phyloP scores from a whole-genome alignment of 306 rosid species.

The Prunus mira region DNA sequence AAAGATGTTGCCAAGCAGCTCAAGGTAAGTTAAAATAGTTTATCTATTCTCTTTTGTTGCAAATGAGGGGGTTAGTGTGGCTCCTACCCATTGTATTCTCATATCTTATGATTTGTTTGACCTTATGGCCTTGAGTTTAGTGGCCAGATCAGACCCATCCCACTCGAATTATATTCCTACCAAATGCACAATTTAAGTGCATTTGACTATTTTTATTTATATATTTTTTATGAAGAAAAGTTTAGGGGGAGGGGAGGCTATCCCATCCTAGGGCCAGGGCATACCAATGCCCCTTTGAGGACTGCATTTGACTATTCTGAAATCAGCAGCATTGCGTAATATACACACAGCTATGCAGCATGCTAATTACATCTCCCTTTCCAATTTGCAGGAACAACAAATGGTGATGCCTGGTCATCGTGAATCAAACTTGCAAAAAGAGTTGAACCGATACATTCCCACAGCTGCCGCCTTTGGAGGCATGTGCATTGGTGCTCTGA shows the following conservation, averaged over 20 bases:
- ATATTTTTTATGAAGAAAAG: no score
- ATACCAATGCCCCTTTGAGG: no score
- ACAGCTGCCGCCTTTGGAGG: constrained; percentile 96
- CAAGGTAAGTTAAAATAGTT: constrained; percentile 39
- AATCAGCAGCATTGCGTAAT: background rate
- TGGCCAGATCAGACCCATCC: background rate
- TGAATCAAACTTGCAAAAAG: constrained; percentile 84
- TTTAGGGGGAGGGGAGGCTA: no score
- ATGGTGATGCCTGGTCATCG: constrained; percentile 97
- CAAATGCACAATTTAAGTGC: background rate
- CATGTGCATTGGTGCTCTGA: constrained; percentile 83
- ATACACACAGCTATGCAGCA: background rate
- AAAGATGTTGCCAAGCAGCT: constrained; percentile 92
- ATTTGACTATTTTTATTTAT: no score
- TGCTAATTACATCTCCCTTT: background rate
- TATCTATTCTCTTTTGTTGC: background rate
- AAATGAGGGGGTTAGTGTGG: background rate
- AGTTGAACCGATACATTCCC: constrained; percentile 83
- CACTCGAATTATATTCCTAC: background rate
- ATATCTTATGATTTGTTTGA: background rate
- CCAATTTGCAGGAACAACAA: constrained; percentile 80
- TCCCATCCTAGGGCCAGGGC: no score
- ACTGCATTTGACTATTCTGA: background rate
- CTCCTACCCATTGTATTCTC: background rate
- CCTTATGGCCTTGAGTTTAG: background rate